Percentiles rank a stretch among this genome's conserved stretches.
These are phyloP conservation scores for Ceriops tagal DNA, from an alignment of 345 rosid species.

Conservation along the genomic window DNA sequence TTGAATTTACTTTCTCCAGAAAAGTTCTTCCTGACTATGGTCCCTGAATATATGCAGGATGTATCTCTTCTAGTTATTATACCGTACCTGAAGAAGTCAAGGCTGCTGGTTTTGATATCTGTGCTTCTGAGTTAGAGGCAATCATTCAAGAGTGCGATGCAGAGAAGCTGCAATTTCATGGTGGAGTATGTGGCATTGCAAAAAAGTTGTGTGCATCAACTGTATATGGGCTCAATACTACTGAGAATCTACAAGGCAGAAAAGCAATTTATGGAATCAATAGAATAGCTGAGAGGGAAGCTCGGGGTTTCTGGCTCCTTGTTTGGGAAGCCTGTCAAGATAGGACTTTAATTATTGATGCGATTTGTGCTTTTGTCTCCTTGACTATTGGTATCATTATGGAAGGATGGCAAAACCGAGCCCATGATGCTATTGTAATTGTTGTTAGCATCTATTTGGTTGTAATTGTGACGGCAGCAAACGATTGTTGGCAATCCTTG, in stretches of 20 bases:
- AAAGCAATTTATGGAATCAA: slow-evolving; percentile 75
- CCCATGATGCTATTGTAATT: slow-evolving; percentile 89
- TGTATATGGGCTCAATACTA: slow-evolving; percentile 46
- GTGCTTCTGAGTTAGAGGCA: slow-evolving; percentile 79
- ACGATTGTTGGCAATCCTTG: slow-evolving; percentile 85
- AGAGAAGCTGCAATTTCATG: slow-evolving; percentile 69
- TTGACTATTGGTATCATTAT: slow-evolving; percentile 76
- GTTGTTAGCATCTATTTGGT: slow-evolving; percentile 81
- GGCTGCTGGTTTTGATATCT: slow-evolving; percentile 75
- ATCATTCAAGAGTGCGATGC: slow-evolving; percentile 65
- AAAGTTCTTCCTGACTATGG: background rate
- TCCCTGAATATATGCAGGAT: background rate
- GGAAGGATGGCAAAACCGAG: slow-evolving; percentile 92
- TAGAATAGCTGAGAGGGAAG: slow-evolving; percentile 62
- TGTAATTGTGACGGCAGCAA: slow-evolving; percentile 78
- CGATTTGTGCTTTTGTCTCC: slow-evolving; percentile 75
- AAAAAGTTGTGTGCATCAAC: slow-evolving; percentile 59
- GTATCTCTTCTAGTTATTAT: slow-evolving; percentile 40
- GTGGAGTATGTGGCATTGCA: slow-evolving; percentile 64
- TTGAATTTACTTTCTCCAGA: background rate
- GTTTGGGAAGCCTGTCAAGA: slow-evolving; percentile 96
- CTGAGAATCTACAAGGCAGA: slow-evolving; percentile 32
- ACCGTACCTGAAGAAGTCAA: slow-evolving; percentile 63
- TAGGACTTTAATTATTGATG: slow-evolving; percentile 85
- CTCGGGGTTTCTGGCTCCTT: slow-evolving; percentile 65